Evolutionary conservation across 768 basidiomycete genomes (phyloP), one percentile per base, ranked within the genome.

Genomic region (Asterophora parasitica): DNA sequence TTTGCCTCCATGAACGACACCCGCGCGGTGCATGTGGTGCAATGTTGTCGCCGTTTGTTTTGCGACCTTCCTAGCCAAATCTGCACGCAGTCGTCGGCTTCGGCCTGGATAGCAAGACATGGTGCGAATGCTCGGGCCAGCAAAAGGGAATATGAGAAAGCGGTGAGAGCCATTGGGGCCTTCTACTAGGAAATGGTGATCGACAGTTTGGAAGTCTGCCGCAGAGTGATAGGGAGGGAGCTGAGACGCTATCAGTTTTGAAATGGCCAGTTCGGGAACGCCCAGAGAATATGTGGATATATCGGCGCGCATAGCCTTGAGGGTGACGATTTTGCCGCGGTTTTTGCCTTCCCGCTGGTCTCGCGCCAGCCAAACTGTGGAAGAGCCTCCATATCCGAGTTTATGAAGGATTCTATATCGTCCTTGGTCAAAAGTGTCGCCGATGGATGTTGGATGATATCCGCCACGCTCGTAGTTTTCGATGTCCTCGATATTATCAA

Each of bases 161-260:
- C 67, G 69, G 58, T 80, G 79, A 36, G 67, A 64, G 32, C 78
- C 79, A 56, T 78, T 79, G 0, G 75, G 75, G 16, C 77, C 74
- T 15, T 61, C 51, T 45, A 68, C 70, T 26, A 62, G 51, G 65
- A 79, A 79, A 58, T 77, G 65, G 57, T 78, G 64, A 4, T 72
- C 59, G 11, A 73, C 57, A 36, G 50, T 50, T 46, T 64, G 67
- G 37, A 70, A 34, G 52, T 52, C 8, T 44, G n/a, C n/a, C n/a
- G 33, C 36, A 49, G 34, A 33, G 2, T 61, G 60, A n/a, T 60
- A 60, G 47, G 66, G 63, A 26, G 59, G 60, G 40, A 64, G 57
- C n/a, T n/a, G n/a, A 40, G 49, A 64, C 50, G 32, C 52, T 34
- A 50, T 27, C 23, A 76, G 66, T 42, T 65, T 64, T 44, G 72